These are phyloP conservation scores for Globisporangium okanoganense DNA, from an alignment of 352 stramenopile genomes.

Conservation along the genomic window DNA sequence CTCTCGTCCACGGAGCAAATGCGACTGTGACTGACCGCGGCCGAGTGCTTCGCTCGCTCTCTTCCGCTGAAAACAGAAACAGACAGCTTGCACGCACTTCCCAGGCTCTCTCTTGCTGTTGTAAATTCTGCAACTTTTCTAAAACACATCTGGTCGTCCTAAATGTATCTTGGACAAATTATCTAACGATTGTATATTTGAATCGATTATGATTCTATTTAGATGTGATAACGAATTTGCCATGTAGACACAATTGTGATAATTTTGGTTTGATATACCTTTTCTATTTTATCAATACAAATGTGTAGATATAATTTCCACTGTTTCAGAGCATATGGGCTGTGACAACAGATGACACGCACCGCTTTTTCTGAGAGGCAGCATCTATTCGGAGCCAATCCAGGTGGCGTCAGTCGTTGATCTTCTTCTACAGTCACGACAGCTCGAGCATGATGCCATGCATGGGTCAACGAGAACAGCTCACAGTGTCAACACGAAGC, in stretches of 20 bases:
- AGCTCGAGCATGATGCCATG: not conserved
- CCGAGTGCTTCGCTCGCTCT: constrained; percentile 6
- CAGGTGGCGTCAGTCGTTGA: not conserved
- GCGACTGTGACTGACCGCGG: not conserved
- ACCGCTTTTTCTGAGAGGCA: not conserved
- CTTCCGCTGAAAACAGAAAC: constrained; percentile 5
- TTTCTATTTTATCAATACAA: not conserved
- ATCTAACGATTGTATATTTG: not conserved
- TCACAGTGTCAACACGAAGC: not conserved
- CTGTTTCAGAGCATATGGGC: not conserved
- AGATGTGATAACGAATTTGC: not conserved
- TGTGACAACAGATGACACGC: not conserved
- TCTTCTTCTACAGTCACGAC: constrained; percentile 1
- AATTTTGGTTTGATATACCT: not conserved
- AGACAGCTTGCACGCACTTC: constrained; percentile 2
- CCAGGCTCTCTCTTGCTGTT: not conserved
- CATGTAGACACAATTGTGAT: not conserved
- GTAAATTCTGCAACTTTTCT: not conserved
- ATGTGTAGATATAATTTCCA: not conserved
- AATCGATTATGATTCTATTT: not conserved
- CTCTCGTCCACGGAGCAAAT: not conserved
- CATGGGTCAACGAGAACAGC: not conserved
- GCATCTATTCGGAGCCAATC: constrained; percentile 2
- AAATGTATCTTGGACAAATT: no score
- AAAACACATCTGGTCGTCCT: not conserved